Conservation (phyloP, 75 land plant species). For the Cryptomeria japonica region DNA sequence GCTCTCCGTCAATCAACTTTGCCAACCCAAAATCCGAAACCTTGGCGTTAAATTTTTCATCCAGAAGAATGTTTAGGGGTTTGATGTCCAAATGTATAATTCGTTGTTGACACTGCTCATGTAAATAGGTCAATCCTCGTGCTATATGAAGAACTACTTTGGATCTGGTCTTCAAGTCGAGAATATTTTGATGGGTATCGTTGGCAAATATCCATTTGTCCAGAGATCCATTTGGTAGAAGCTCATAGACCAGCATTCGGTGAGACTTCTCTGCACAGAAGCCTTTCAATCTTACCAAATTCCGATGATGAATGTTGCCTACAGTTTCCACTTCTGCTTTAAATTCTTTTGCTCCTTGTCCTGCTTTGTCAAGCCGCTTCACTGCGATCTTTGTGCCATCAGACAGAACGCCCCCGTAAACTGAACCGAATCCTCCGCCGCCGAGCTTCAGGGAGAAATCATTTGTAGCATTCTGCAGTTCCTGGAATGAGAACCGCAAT, state of each 20-base stretch:
- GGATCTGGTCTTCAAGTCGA: not conserved
- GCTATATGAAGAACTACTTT: not conserved
- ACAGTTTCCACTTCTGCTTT: slow-evolving; percentile 14
- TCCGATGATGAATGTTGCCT: slow-evolving; percentile 17
- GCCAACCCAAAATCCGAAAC: slow-evolving; percentile 31
- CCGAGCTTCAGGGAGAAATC: slow-evolving; percentile 13
- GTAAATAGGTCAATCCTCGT: slow-evolving; percentile 25
- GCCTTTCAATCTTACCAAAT: slow-evolving; percentile 14
- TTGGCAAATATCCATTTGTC: not conserved
- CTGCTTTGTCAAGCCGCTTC: slow-evolving; percentile 9
- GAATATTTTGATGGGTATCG: not conserved
- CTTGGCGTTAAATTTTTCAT: slow-evolving; percentile 14
- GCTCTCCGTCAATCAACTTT: slow-evolving; percentile 15
- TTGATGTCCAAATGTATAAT: slow-evolving; percentile 32
- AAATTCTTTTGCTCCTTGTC: not conserved
- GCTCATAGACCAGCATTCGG: not conserved
- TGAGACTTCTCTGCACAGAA: slow-evolving; percentile 6
- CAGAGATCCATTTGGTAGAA: not conserved
- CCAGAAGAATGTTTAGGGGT: slow-evolving; percentile 24
- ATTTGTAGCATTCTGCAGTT: not conserved
- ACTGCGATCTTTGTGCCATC: slow-evolving; percentile 14
- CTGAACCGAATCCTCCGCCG: slow-evolving; percentile 19
- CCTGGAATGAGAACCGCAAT: not conserved
- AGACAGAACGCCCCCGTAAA: slow-evolving; percentile 9
- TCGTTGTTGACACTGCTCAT: slow-evolving; percentile 19